A percentile compares a stretch with the other conserved stretches of the same genome.
phyloP scores from a whole-genome alignment of 352 stramenopile genomes.

The Aphanomyces astaci region DNA sequence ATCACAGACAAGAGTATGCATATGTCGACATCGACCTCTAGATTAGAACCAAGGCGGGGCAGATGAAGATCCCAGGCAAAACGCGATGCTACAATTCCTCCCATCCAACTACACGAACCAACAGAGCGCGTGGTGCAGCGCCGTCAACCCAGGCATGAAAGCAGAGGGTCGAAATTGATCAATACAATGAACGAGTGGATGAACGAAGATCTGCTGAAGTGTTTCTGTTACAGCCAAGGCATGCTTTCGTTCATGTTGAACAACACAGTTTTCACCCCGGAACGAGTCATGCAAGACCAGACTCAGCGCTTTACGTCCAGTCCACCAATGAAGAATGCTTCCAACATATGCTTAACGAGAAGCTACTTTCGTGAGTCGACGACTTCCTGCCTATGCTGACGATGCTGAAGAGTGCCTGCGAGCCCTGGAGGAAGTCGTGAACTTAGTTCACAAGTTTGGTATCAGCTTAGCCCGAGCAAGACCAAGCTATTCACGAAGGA shows the following conservation, averaged over 20 bases:
- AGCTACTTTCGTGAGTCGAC: conserved; percentile 27
- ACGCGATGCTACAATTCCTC: not conserved
- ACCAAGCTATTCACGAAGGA: conserved; percentile 17
- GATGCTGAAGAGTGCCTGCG: conserved; percentile 14
- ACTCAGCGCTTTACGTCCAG: too few species aligned
- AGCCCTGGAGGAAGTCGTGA: conserved; percentile 17
- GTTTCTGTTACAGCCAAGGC: conserved; percentile 21
- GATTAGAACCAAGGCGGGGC: not conserved
- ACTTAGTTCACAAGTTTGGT: not conserved
- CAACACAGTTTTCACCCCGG: conserved; percentile 24
- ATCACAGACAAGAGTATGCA: not conserved
- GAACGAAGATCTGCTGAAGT: not conserved
- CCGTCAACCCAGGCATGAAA: too few species aligned
- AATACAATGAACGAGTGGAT: too few species aligned
- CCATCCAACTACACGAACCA: not conserved
- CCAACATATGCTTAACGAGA: conserved; percentile 15
- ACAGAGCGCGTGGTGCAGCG: not conserved
- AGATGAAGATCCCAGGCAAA: not conserved
- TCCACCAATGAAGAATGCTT: conserved; percentile 23
- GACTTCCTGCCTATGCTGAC: too few species aligned
- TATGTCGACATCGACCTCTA: not conserved
- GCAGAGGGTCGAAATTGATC: too few species aligned
- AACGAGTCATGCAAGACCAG: conserved; percentile 27
- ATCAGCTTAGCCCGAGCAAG: conserved; percentile 26
- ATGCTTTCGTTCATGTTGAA: conserved; percentile 28